Evolutionary conservation across 768 basidiomycete genomes (phyloP).

Genomic region (Suillus sp.): DNA sequence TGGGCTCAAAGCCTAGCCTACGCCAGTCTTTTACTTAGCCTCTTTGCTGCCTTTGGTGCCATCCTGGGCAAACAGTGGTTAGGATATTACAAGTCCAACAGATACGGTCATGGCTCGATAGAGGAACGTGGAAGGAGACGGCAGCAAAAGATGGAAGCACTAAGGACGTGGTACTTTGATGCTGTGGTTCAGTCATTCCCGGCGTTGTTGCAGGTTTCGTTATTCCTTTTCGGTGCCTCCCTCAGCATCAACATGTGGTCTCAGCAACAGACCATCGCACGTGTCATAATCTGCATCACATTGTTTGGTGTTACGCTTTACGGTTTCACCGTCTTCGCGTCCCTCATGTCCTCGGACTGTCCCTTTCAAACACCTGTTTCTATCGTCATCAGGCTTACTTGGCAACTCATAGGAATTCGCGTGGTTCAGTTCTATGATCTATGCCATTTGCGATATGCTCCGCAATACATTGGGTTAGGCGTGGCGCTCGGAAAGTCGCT

Average conservation of each 20-base stretch:
- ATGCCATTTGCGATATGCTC: background rate
- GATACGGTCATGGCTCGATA: constrained; percentile 12
- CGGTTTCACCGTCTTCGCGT: constrained; percentile 15
- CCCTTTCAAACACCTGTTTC: constrained; percentile 22
- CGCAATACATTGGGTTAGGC: background rate
- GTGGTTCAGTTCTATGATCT: background rate
- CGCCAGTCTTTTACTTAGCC: constrained; percentile 18
- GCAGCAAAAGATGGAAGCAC: constrained; percentile 19
- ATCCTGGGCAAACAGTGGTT: constrained; percentile 24
- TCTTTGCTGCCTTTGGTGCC: constrained; percentile 22
- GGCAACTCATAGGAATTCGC: background rate
- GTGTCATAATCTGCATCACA: constrained; percentile 14
- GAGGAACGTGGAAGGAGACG: constrained; percentile 17
- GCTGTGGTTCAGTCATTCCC: constrained; percentile 17
- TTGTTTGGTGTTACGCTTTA: constrained; percentile 16
- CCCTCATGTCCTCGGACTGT: constrained; percentile 15
- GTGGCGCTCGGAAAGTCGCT: background rate
- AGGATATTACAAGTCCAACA: constrained; percentile 9
- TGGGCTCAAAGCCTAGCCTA: constrained; percentile 20
- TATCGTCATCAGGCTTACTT: constrained; percentile 6
- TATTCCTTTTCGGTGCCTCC: constrained; percentile 20
- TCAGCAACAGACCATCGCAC: constrained; percentile 13
- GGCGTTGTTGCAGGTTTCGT: constrained; percentile 16
- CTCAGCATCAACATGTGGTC: constrained; percentile 13
- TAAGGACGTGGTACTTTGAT: constrained; percentile 20